Evolutionary conservation across 768 basidiomycete species (phyloP), one percentile per base, ranked within the genome.

Genomic region (Pseudohyphozyma bogoriensis): DNA sequence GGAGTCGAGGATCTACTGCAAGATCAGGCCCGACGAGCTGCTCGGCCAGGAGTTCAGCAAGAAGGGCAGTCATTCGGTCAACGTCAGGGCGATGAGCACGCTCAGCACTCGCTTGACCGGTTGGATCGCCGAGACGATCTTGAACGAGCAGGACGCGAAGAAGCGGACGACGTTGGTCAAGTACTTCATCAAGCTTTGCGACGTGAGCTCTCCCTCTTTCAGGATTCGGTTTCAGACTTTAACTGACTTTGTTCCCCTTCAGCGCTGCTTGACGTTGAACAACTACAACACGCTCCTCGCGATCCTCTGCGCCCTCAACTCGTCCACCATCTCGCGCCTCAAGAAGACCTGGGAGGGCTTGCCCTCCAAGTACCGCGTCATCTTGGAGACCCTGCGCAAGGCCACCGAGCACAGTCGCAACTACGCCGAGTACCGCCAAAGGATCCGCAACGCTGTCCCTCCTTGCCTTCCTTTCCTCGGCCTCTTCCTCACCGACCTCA

Each of bases 401-500:
- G 78, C 97, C 36, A 89, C 92, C 18, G 92, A 97, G 72, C 89
- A 95, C 72, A 81, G 86, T 51, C 81, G 88, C 58, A 91, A 92
- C 72, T 89, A 87, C 69, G 82, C 85, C 70, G 86, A 93, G 75
- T 99, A 99, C 73, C 87, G 95, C 62, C 80, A 82, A 55, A 83
- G 80, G 66, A 80, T 99, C 63, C 83, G 90, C 54, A 87, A 86
- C 68, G 89, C 85, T n/a, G 81, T 83, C 7, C 87, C 90, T 16
- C 91, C 93, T 11, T 90, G 89, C 28, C 83, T 99, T 39, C 93
- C 93, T 3, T 99, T 97, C 81, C 79, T 99, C 51, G 93, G 92
- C 66, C 13, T 55, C 53, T 13, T 37, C 52, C 24, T 36, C 42
- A 39, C 56, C 11, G 60, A 87, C 87, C 86, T 51, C n/a, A 51